Base-by-base conservation (phyloP, 2,329 filamentous ascomycete species). In the Paecilomyces sp. region DNA sequence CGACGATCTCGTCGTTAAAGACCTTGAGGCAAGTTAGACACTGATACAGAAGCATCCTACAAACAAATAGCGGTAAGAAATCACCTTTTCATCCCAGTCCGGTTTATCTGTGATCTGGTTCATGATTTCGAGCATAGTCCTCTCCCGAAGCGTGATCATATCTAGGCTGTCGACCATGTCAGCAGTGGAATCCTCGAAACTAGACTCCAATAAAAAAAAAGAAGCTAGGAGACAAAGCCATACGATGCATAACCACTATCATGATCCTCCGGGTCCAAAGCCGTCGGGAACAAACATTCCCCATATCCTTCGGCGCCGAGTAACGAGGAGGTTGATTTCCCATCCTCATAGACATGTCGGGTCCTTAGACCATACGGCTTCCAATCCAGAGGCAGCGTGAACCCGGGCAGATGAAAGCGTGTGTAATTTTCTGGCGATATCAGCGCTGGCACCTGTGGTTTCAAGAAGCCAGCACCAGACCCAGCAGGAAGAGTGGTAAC, bases 51-150 rank as follows among this genome's bases (percentile, higher is more conserved):
- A 13, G 3, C 2, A 18, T 24, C 18, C 51, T 28, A 22, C 15
- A 25, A 53, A 36, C 5, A 13, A 51, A 57, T 36, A 22, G 15
- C 25, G 12, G 22, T 3, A 53, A 25, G 4, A 6, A 18, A 36
- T 2, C 47, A 79, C 70, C 60, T 80, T 80, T 22, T 62, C 60
- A 0, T 77, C 62, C 78, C 78, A 80, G 1, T 74, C 64, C 0
- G 66, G 66, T 58, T 80, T 79, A 50, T 80, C 77, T 0, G 76
- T 78, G 25, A 80, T 72, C 2, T 63, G 58, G 36, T 78, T 71
- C 71, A 80, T 77, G 22, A 77, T 60, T 22, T 64, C 65, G 64
- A 80, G 69, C 75, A 80, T 79, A 8, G 68, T 59, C 9, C 74
- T 58, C 62, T 80, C 77, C 13, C 73, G 68, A 57, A 69, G 65